Evolutionary conservation across 164 flowering plant genomes (phyloP).

Genomic region (Santalum album): DNA sequence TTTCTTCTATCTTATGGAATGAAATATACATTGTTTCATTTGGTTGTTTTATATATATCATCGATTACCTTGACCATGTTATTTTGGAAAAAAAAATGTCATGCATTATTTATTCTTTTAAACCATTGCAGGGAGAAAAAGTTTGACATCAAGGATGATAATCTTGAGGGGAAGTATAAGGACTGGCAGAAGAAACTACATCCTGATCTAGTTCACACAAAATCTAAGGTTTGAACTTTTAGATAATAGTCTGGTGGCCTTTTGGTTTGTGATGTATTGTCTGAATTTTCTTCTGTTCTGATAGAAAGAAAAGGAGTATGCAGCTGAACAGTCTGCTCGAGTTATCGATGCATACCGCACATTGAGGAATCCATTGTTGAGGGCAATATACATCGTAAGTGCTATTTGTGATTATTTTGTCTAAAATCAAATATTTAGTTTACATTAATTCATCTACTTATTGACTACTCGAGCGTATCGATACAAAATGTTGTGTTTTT

Average conservation of each 20-base stretch:
- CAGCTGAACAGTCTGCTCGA: conserved; percentile 90
- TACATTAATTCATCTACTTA: too few species aligned
- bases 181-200: conserved; percentile 95
- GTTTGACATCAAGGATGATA: conserved; percentile 40
- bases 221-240: conserved; percentile 57
- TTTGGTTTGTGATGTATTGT: not conserved
- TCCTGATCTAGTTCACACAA: conserved; percentile 92
- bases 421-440: too few species aligned
- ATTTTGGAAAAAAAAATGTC: too few species aligned
- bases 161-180: conserved; percentile 76
- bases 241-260: not conserved
- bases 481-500: too few species aligned
- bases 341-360: conserved; percentile 89
- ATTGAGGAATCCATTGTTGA: conserved; percentile 50
- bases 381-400: conserved; percentile 83
- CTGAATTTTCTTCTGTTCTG: not conserved
- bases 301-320: conserved; percentile 77
- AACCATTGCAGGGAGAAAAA: conserved; percentile 43
- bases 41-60: too few species aligned
- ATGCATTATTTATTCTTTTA: too few species aligned
- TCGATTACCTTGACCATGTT: too few species aligned
- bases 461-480: too few species aligned
- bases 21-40: too few species aligned
- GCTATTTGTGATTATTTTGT: too few species aligned
- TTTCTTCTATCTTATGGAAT: too few species aligned